These are phyloP conservation scores for Noccaea caerulescens DNA, from an alignment of 345 rosid species.

Conservation along the genomic window DNA sequence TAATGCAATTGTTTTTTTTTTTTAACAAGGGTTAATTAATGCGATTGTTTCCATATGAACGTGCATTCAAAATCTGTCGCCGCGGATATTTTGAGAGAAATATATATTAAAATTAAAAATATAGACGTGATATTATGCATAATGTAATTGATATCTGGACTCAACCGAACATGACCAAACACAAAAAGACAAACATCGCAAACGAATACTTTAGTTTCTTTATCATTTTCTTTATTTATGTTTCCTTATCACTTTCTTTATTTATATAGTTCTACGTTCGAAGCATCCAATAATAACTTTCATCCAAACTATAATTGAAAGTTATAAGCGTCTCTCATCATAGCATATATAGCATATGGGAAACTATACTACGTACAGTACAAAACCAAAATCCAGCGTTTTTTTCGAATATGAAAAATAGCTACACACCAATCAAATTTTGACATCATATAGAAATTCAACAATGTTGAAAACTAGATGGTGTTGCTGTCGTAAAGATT, in stretches of 20 bases:
- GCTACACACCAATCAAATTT: conserved; percentile 15
- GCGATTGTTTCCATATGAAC: conserved; percentile 25
- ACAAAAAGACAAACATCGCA: conserved; percentile 33
- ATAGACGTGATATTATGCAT: conserved; percentile 22
- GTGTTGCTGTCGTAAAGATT: background rate
- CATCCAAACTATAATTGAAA: conserved; percentile 8
- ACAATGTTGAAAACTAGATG: background rate
- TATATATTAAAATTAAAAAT: conserved; percentile 7
- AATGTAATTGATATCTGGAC: conserved; percentile 12
- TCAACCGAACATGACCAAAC: conserved; percentile 32
- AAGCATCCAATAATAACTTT: conserved; percentile 34
- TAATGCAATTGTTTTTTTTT: conserved; percentile 5
- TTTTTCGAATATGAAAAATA: conserved; percentile 5
- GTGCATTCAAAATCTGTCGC: conserved; percentile 22
- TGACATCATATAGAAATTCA: background rate
- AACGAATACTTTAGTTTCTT: conserved; percentile 19
- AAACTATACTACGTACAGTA: conserved; percentile 20
- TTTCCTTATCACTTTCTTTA: conserved; percentile 4
- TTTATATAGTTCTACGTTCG: conserved; percentile 21
- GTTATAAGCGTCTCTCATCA: conserved; percentile 4
- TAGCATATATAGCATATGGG: conserved; percentile 3
- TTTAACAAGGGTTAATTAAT: background rate
- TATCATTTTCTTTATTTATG: conserved; percentile 5
- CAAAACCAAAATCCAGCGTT: conserved; percentile 1
- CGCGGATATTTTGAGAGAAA: conserved; percentile 26